Evolutionary conservation across 768 basidiomycete genomes (phyloP), one percentile per base, ranked within the genome.

Genomic region (Gloeostereum incarnatum): DNA sequence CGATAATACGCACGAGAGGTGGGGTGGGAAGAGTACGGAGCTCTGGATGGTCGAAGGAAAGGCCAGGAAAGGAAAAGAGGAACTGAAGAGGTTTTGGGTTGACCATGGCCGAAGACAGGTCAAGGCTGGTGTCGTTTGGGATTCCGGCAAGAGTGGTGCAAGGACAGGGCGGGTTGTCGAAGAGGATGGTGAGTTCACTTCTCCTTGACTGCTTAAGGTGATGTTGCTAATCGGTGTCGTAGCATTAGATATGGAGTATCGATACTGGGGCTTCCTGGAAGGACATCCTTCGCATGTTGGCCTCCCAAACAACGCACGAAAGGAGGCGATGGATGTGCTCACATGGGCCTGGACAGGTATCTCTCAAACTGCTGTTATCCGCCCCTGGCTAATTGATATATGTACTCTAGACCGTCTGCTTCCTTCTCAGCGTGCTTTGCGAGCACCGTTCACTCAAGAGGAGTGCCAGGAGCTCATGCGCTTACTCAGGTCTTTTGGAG

Each of bases 181-280:
- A 3, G 71, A 73, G 48, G 71, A 71, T 50, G 61, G 69, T 71
- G 46, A 55, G 69, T 68, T 6, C 43, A 36, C 25, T 41, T 38
- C 20, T 13, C 5, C 13, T 13, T 13, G 29, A 30, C 29, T 13
- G 29, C 29, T 30, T 30, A 6, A 30, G n/a, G n/a, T n/a, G n/a
- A n/a, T n/a, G n/a, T 30, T 14, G 6, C 18, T 23, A 19, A 21
- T 20, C 46, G 2, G 44, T 31, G n/a, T 46, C 35, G 11, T 44
- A 88, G 87, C 73, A 32, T 61, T 85, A 16, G 83, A 88, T 39
- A 67, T 77, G 49, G 82, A 86, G 50, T 85, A 81, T 47, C 66
- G 81, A 39, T 90, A 87, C 50, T 90, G 88, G 88, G 62, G 74
- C 5, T 90, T 79, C 51, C 69, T 90, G 59, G 81, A 87, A 54